phyloP scores from a whole-genome alignment of 2,329 filamentous ascomycete genomes.

The Acephala macrosclerotiorum region DNA sequence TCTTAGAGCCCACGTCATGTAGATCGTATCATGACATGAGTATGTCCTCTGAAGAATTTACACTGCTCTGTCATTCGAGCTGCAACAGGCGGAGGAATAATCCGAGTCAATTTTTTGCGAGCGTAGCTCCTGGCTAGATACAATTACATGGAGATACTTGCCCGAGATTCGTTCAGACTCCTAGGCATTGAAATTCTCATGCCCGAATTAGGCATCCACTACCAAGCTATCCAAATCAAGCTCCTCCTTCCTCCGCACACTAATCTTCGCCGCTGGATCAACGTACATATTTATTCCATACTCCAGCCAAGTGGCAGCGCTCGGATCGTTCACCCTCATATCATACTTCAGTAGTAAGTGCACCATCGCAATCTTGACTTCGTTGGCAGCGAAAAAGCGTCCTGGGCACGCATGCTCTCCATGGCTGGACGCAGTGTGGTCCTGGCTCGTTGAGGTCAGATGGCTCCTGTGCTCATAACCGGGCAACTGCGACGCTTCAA shows the following conservation, averaged over 20 bases:
- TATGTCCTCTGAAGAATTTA: no score
- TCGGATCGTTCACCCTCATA: conserved; percentile 26
- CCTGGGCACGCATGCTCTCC: conserved; percentile 51
- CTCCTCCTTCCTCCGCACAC: conserved; percentile 7
- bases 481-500: background rate
- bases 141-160: no score
- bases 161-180: no score
- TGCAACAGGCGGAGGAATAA: no score
- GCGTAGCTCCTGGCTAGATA: no score
- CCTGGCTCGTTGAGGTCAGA: conserved; percentile 17
- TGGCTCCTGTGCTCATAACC: background rate
- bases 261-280: background rate
- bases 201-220: no score
- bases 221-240: conserved; percentile 8
- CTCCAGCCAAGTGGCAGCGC: background rate
- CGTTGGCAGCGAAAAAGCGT: conserved; percentile 47
- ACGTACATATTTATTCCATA: conserved; percentile 8
- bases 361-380: conserved; percentile 46
- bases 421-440: conserved; percentile 47
- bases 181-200: no score
- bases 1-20: no score
- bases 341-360: conserved; percentile 43
- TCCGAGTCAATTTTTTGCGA: no score
- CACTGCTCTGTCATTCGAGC: no score
- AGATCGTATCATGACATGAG: no score